phyloP scores from a whole-genome alignment of 768 basidiomycete species.

The Amanita muscaria region DNA sequence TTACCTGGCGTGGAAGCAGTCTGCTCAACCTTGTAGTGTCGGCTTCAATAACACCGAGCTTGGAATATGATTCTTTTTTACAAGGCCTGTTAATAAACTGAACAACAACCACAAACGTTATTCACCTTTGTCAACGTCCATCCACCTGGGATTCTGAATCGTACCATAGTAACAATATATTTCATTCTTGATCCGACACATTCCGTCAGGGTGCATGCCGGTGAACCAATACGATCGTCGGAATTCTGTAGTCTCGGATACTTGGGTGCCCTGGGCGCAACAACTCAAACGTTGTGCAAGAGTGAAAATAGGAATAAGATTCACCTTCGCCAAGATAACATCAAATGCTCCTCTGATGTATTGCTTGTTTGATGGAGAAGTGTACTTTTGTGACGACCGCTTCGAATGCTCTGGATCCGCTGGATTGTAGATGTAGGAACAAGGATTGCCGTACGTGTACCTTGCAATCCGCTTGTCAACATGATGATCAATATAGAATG shows the following conservation, averaged over 20 bases:
- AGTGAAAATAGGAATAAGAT: not conserved
- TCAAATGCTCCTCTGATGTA: constrained; percentile 8
- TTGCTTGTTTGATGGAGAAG: constrained; percentile 1
- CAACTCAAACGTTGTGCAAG: no score
- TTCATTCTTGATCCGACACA: constrained; percentile 7
- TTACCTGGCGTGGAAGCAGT: not conserved
- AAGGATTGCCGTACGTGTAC: constrained; percentile 12
- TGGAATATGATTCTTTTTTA: constrained; percentile 7
- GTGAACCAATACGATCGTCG: constrained; percentile 6
- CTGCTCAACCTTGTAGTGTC: constrained; percentile 11
- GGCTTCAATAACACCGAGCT: constrained; percentile 11
- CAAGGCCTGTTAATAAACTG: constrained; percentile 14
- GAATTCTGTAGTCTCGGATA: constrained; percentile 19
- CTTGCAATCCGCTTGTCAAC: constrained; percentile 12
- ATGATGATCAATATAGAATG: constrained; percentile 17
- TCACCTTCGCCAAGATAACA: constrained; percentile 10
- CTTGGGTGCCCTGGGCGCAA: constrained; percentile 15
- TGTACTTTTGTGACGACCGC: not conserved
- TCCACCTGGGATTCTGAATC: constrained; percentile 13
- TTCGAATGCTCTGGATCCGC: constrained; percentile 7
- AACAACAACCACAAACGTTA: not conserved
- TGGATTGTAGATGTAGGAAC: constrained; percentile 7
- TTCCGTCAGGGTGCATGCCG: constrained; percentile 2
- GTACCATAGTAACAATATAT: constrained; percentile 20
- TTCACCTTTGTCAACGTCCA: constrained; percentile 16